A percentile compares a stretch with the other conserved stretches of the same genome.
Conservation (phyloP, 2,329 filamentous ascomycete species). For the Trichoderma afroharzianum region DNA sequence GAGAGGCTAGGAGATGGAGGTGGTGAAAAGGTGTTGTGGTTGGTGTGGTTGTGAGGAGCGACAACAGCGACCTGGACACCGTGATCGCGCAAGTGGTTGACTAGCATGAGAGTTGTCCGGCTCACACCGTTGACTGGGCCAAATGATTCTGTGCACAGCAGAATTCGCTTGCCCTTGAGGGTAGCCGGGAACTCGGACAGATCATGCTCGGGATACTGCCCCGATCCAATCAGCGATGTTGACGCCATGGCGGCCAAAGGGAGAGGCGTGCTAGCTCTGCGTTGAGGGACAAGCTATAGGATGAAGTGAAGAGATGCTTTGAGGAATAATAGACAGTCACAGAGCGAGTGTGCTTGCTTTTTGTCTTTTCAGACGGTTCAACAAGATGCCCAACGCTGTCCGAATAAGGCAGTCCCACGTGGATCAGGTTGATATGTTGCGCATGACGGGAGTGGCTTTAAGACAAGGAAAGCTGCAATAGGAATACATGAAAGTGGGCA, state of each 20-base stretch:
- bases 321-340: not conserved
- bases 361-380: conserved; percentile 22
- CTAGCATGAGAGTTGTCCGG: conserved; percentile 65
- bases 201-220: conserved; percentile 33
- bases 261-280: not conserved
- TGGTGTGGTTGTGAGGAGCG: conserved; percentile 56
- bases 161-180: conserved; percentile 58
- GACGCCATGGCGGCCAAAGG: conserved; percentile 17
- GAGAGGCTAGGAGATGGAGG: conserved; percentile 33
- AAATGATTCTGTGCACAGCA: conserved; percentile 68
- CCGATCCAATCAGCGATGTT: conserved; percentile 1
- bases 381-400: not conserved
- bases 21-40: conserved; percentile 52
- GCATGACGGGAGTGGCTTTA: conserved; percentile 11
- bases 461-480: conserved; percentile 25
- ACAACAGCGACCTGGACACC: conserved; percentile 64
- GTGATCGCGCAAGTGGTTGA: conserved; percentile 62
- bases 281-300: not conserved
- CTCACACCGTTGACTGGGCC: conserved; percentile 72
- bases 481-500: conserved; percentile 26
- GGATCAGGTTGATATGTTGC: not conserved
- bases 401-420: conserved; percentile 4
- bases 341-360: conserved; percentile 22
- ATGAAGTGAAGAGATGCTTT: not conserved
- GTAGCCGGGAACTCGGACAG: conserved; percentile 43